A percentile compares a stretch with the other conserved stretches of the same genome.
Evolutionary conservation across 1,284 basidiomycete genomes (phyloP).

Genomic region (Ceratobasidium sp.): DNA sequence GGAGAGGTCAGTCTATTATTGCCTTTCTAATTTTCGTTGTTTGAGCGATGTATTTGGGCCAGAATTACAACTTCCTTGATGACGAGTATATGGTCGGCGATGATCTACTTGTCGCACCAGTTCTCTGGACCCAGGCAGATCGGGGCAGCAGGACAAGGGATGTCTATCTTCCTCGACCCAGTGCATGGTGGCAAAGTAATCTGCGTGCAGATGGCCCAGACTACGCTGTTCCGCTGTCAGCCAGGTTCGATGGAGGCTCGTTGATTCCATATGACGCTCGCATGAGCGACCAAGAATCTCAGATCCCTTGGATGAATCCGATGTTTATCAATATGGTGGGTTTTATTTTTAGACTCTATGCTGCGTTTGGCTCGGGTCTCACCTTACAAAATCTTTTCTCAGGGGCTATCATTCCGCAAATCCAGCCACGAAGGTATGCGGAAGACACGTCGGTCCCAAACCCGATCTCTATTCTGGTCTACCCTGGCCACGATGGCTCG

Average conservation of each 20-base stretch:
- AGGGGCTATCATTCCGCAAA: conserved; percentile 39
- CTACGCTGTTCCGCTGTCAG: conserved; percentile 1
- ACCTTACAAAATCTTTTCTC: neutral
- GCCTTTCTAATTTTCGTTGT: neutral
- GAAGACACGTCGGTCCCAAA: conserved; percentile 18
- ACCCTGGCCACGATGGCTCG: conserved; percentile 12
- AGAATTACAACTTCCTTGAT: conserved; percentile 34
- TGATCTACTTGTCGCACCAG: conserved; percentile 35
- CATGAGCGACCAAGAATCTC: conserved; percentile 4
- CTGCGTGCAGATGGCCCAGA: conserved; percentile 36
- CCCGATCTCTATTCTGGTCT: conserved; percentile 35
- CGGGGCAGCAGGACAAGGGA: conserved; percentile 9
- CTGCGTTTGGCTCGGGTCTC: neutral
- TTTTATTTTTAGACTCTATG: neutral
- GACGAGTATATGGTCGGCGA: conserved; percentile 39
- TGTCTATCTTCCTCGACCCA: conserved; percentile 32
- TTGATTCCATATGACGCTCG: conserved; percentile 31
- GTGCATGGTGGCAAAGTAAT: conserved; percentile 33
- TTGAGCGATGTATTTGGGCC: no score
- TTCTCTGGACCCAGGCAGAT: conserved; percentile 11
- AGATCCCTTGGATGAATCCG: conserved; percentile 35
- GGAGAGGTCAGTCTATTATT: conserved; percentile 10
- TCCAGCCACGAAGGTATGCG: conserved; percentile 31
- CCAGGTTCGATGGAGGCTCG: conserved; percentile 21
- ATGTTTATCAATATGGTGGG: conserved; percentile 35